Base-by-base conservation (phyloP, 495 filamentous ascomycete genomes). In the Daldinia decipiens region DNA sequence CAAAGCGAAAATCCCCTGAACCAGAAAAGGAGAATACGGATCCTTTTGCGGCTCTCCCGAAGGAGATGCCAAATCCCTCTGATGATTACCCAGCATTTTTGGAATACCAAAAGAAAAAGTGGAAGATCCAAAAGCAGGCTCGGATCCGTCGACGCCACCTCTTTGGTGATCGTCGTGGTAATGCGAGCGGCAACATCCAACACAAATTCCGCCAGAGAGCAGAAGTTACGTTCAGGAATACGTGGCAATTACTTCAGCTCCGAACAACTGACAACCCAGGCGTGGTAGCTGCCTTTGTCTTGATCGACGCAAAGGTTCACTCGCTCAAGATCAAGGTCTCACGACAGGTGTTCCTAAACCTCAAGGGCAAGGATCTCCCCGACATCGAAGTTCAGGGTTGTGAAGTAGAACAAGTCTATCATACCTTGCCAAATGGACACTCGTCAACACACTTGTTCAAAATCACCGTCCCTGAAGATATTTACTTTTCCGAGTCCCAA, bases 81-180 rank as follows among this genome's bases (percentile, higher is more conserved):
- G 90, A 95, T 45, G 93, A 99, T 79, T 99, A 99, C 65, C 80
- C 86, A 24, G 93, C 88, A 0, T 99, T 97, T 82, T 80, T 99
- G 52, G 86, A 91, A 76, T 99, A 99, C 74, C 95, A 99, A 76
- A 99, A 99, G 79, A 88, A 93, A 80, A 99, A 99, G 78, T 99
- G 95, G 95, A 97, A 93, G 80, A 92, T 99, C 29, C 95, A 99
- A 77, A 96, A 93, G 74, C 92, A 97, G 78, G 94, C 95, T 43
- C 87, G 95, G 43, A 86, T 90, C 72, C 91, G 95, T 11, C 87
- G 95, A 51, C 87, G 94, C 45, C 95, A 99, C 75, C 83, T 98
- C 3, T 99, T 98, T 74, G 95, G 95, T 34, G 95, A 99, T 69
- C 80, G 81, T 17, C 90, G 91, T 52, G 86, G 85, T 11, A 89